phyloP scores from a whole-genome alignment of 2,329 filamentous ascomycete genomes.

The Thielaviopsis musarum region DNA sequence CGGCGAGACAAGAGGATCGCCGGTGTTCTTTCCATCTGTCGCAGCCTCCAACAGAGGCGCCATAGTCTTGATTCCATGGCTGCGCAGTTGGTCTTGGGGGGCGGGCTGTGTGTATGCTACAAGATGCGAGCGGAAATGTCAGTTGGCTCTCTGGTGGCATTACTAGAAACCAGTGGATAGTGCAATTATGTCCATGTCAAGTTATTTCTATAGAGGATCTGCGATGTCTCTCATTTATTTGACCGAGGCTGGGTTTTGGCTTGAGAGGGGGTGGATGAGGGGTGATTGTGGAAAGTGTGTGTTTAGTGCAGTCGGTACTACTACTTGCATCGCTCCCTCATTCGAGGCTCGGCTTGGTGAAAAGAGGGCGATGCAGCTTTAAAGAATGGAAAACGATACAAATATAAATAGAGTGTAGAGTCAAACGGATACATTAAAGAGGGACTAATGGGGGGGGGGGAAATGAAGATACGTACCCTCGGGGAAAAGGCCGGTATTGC shows the following conservation, averaged over 20 bases:
- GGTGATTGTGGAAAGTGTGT: not conserved
- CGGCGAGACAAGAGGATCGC: not conserved
- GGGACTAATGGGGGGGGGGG: slow-evolving; percentile 5
- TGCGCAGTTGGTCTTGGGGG: slow-evolving; percentile 26
- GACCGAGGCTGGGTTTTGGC: not conserved
- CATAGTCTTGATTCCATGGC: slow-evolving; percentile 16
- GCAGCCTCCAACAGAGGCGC: slow-evolving; percentile 18
- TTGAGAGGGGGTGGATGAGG: not conserved
- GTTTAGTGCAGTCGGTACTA: not conserved
- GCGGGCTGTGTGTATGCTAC: slow-evolving; percentile 45
- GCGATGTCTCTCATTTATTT: not conserved
- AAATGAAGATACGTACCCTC: slow-evolving; percentile 42
- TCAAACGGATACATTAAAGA: slow-evolving; percentile 2
- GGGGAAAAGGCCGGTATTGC: slow-evolving; percentile 63
- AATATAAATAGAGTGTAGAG: not conserved
- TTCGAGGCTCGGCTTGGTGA: not conserved
- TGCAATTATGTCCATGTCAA: not conserved
- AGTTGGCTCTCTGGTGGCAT: not conserved
- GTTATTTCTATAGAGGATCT: not conserved
- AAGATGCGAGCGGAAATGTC: not conserved
- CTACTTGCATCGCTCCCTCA: not conserved
- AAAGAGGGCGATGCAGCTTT: not conserved
- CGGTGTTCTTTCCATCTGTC: slow-evolving; percentile 15
- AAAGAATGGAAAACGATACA: not conserved
- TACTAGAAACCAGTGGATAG: not conserved